These are phyloP conservation scores for Hippophae gyantsensis DNA, from an alignment of 306 rosid genomes.

Conservation along the genomic window DNA sequence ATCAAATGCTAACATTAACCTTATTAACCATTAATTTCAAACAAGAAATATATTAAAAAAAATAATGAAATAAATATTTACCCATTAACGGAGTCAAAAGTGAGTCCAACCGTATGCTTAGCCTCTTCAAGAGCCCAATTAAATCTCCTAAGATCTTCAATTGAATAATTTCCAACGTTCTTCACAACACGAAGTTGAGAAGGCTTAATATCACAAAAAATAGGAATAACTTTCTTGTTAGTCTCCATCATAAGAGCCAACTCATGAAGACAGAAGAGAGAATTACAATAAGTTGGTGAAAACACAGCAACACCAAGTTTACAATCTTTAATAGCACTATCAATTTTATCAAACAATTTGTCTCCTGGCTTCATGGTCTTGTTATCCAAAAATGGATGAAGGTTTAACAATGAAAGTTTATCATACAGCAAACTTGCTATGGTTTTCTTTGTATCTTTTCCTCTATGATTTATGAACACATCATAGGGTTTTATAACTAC, in stretches of 20 bases:
- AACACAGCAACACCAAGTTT: slow-evolving; percentile 67
- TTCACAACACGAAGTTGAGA: slow-evolving; percentile 56
- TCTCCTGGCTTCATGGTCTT: slow-evolving; percentile 84
- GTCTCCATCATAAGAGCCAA: slow-evolving; percentile 64
- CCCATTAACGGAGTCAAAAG: slow-evolving; percentile 54
- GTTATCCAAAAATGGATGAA: slow-evolving; percentile 51
- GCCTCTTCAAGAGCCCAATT: slow-evolving; percentile 68
- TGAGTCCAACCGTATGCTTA: slow-evolving; percentile 68
- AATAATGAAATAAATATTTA: slow-evolving; percentile 2
- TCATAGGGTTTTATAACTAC: slow-evolving; percentile 21
- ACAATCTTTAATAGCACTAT: slow-evolving; percentile 36
- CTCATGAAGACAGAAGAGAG: slow-evolving; percentile 68
- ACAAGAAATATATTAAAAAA: too few relatives aligned
- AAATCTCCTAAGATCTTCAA: slow-evolving; percentile 35
- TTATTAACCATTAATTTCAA: too few relatives aligned
- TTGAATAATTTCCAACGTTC: slow-evolving; percentile 22
- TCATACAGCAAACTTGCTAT: slow-evolving; percentile 50
- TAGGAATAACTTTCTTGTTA: slow-evolving; percentile 55
- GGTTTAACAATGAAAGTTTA: slow-evolving; percentile 25
- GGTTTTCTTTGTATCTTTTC: slow-evolving; percentile 57
- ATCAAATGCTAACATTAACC: too few relatives aligned
- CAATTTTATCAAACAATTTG: slow-evolving; percentile 51
- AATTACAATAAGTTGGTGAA: slow-evolving; percentile 68
- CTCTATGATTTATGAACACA: slow-evolving; percentile 79
- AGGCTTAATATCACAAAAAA: slow-evolving; percentile 67